These are phyloP conservation scores for Talaromyces atroroseus DNA, from an alignment of 2,329 filamentous ascomycete genomes.

Conservation along the genomic window DNA sequence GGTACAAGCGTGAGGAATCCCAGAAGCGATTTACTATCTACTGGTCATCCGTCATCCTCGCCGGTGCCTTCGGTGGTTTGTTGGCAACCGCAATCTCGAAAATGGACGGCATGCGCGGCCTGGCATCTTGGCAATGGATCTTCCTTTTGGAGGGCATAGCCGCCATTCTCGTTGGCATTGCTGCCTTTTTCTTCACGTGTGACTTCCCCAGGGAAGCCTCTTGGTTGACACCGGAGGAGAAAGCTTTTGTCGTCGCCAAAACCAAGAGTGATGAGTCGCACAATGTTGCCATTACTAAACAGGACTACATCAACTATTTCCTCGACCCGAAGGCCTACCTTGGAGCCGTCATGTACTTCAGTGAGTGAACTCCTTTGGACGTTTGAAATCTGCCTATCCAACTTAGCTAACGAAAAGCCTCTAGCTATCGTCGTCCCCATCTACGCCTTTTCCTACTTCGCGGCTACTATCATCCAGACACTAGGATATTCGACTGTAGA, in stretches of 20 bases:
- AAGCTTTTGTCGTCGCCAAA: conserved; percentile 16
- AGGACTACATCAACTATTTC: conserved; percentile 7
- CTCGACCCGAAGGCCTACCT: conserved; percentile 8
- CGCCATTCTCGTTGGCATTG: conserved; percentile 21
- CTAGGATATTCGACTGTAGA: conserved; percentile 19
- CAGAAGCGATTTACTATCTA: conserved; percentile 23
- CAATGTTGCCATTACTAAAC: background rate
- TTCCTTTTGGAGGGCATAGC: conserved; percentile 26
- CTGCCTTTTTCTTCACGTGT: conserved; percentile 18
- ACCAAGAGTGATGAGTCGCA: conserved; percentile 13
- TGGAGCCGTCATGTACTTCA: conserved; percentile 12
- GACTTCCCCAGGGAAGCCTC: conserved; percentile 21
- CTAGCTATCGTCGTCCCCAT: conserved; percentile 20
- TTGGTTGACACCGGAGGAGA: conserved; percentile 22
- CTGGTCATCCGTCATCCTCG: conserved; percentile 20
- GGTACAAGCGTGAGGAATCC: conserved; percentile 30
- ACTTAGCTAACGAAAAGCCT: conserved; percentile 7
- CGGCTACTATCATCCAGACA: conserved; percentile 22
- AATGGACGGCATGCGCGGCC: conserved; percentile 23
- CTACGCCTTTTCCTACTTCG: conserved; percentile 23
- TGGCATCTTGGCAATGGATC: conserved; percentile 27
- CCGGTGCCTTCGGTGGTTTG: conserved; percentile 25
- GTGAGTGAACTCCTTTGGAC: background rate
- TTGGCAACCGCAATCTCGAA: conserved; percentile 23
- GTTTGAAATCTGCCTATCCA: background rate